Conservation (phyloP, 768 basidiomycete species). For the Amanita pallidorosea region DNA sequence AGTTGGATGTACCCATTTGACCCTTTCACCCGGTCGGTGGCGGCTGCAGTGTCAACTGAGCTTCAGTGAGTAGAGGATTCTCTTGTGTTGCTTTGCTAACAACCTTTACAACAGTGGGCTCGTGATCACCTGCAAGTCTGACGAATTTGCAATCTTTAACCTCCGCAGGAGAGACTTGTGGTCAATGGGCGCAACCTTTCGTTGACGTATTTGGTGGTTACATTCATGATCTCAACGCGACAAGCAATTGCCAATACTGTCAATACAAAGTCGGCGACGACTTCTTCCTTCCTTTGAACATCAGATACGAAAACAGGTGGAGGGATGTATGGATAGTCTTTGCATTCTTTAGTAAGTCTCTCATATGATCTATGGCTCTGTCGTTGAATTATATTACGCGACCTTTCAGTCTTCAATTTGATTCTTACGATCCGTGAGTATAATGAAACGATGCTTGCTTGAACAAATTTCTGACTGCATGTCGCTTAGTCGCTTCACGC, state of each 20-base stretch:
- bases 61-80: constrained; percentile 38
- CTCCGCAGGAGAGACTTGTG: constrained; percentile 70
- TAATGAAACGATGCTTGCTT: neutral
- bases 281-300: constrained; percentile 61
- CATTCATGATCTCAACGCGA: constrained; percentile 55
- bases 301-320: constrained; percentile 52
- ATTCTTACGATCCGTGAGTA: constrained; percentile 38
- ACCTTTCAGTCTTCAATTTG: constrained; percentile 53
- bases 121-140: constrained; percentile 45
- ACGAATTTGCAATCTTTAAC: constrained; percentile 63
- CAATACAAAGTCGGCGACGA: constrained; percentile 57
- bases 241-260: constrained; percentile 61
- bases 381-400: neutral
- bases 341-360: constrained; percentile 41
- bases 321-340: constrained; percentile 59
- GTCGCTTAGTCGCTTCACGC: constrained; percentile 46
- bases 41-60: constrained; percentile 70
- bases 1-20: constrained; percentile 68
- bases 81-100: constrained; percentile 7
- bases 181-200: constrained; percentile 60
- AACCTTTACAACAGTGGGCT: constrained; percentile 35
- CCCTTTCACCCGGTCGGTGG: constrained; percentile 62
- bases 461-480: constrained; percentile 4
- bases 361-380: neutral
- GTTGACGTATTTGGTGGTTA: constrained; percentile 58